Conservation (phyloP, 768 basidiomycete genomes). For the Podaxis mareebaensis region DNA sequence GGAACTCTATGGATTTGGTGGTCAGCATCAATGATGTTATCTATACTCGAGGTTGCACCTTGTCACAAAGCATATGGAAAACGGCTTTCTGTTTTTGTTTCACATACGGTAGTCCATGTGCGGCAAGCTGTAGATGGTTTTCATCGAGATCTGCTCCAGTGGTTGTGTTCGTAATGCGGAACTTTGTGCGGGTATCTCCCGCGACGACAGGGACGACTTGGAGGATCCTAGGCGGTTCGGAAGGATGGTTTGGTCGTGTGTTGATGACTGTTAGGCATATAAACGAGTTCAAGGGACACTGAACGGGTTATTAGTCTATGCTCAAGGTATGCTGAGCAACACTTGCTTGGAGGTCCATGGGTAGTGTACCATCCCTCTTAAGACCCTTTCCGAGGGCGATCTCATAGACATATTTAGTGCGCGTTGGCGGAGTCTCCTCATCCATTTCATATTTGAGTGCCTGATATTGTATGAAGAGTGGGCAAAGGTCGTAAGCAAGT, state of each 20-base stretch:
- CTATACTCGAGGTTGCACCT: neutral
- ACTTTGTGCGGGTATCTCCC: slow-evolving; percentile 20
- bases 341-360: slow-evolving; percentile 30
- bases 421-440: slow-evolving; percentile 33
- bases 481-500: slow-evolving; percentile 29
- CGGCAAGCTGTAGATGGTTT: slow-evolving; percentile 28
- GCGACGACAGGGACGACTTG: slow-evolving; percentile 35
- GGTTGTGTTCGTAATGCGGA: slow-evolving; percentile 17
- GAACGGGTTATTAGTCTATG: slow-evolving; percentile 16
- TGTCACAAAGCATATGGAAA: slow-evolving; percentile 32
- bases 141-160: slow-evolving; percentile 15
- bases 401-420: slow-evolving; percentile 28
- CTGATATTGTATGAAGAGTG: slow-evolving; percentile 20
- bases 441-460: slow-evolving; percentile 14
- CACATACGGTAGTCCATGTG: slow-evolving; percentile 32
- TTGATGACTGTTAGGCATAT: slow-evolving; percentile 33
- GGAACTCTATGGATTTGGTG: neutral
- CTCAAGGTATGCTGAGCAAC: neutral
- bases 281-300: slow-evolving; percentile 34
- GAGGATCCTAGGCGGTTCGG: slow-evolving; percentile 32
- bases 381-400: slow-evolving; percentile 26
- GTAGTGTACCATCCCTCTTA: slow-evolving; percentile 29
- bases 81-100: slow-evolving; percentile 29
- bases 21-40: neutral
- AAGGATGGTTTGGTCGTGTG: slow-evolving; percentile 32